phyloP scores from a whole-genome alignment of 2,329 filamentous ascomycete genomes.

The Aspergillus sp. region DNA sequence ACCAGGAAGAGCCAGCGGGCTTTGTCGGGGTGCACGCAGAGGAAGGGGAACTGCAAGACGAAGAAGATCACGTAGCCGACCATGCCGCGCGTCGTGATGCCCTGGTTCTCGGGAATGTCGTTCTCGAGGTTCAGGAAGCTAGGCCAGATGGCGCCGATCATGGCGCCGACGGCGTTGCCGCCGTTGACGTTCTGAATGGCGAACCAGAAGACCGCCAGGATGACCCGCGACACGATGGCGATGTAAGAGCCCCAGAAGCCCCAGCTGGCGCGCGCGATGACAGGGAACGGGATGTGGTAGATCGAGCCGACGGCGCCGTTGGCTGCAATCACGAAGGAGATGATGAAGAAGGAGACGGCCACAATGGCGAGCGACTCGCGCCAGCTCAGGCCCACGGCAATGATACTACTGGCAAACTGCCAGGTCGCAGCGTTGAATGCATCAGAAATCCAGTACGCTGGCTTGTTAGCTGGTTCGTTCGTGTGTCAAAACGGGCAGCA shows the following conservation, averaged over 20 bases:
- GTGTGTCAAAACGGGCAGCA: no score
- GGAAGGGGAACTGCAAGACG: constrained; percentile 44
- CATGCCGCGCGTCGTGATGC: constrained; percentile 47
- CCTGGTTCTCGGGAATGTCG: constrained; percentile 38
- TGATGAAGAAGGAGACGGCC: constrained; percentile 51
- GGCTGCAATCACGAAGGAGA: constrained; percentile 58
- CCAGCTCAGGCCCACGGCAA: constrained; percentile 54
- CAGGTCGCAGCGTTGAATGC: constrained; percentile 54
- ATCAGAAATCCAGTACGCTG: constrained; percentile 53
- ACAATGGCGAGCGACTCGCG: constrained; percentile 50
- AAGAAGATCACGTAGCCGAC: constrained; percentile 46
- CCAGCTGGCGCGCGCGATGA: constrained; percentile 55
- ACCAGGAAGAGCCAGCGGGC: constrained; percentile 36
- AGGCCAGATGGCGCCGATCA: constrained; percentile 54
- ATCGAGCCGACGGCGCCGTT: constrained; percentile 55
- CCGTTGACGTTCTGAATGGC: constrained; percentile 66
- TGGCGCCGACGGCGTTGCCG: constrained; percentile 51
- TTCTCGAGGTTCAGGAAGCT: constrained; percentile 38
- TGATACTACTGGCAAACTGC: constrained; percentile 52
- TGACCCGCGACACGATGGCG: constrained; percentile 51
- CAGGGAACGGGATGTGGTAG: constrained; percentile 56
- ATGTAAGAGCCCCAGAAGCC: constrained; percentile 58
- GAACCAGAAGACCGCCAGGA: constrained; percentile 61
- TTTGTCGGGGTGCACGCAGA: constrained; percentile 43
- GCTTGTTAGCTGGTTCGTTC: neutral